Evolutionary conservation across 225 moss, liverwort and hornwort genomes (phyloP).

Genomic region (Antitrichia curtipendula): DNA sequence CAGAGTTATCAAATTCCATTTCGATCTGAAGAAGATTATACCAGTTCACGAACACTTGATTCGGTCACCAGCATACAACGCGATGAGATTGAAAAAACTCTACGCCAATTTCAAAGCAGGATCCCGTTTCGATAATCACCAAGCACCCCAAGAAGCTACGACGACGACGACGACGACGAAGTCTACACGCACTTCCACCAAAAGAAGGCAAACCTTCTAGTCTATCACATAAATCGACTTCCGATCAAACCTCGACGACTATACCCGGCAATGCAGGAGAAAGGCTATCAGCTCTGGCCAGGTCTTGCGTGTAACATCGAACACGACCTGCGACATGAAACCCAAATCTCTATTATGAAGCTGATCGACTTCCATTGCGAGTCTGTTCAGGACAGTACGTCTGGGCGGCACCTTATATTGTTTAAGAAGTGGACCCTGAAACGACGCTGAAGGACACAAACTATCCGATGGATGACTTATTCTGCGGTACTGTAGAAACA

Average conservation of each 20-base stretch:
- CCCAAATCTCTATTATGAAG: not conserved
- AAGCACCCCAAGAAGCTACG: not conserved
- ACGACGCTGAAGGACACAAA: not conserved
- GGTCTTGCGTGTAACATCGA: not conserved
- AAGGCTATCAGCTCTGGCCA: too few relatives aligned
- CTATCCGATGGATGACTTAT: not conserved
- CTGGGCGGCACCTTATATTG: not conserved
- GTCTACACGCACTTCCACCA: too few relatives aligned
- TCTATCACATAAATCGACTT: not conserved
- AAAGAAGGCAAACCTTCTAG: not conserved
- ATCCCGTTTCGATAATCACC: not conserved
- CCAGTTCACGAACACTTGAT: not conserved
- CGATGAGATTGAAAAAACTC: not conserved
- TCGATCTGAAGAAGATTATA: slow-evolving; percentile 1
- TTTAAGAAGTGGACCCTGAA: not conserved
- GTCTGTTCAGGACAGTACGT: not conserved
- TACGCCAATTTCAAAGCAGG: not conserved
- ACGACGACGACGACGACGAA: too few relatives aligned
- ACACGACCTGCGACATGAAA: not conserved
- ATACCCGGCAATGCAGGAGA: not conserved
- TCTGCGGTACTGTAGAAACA: not conserved
- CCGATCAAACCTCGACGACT: not conserved
- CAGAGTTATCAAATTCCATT: slow-evolving; percentile 24
- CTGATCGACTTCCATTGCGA: not conserved
- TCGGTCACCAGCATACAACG: not conserved